A percentile compares a stretch with the other conserved stretches of the same genome.
Conservation (phyloP, 192 early-diverging fungal species). For the Coemansia sp. region DNA sequence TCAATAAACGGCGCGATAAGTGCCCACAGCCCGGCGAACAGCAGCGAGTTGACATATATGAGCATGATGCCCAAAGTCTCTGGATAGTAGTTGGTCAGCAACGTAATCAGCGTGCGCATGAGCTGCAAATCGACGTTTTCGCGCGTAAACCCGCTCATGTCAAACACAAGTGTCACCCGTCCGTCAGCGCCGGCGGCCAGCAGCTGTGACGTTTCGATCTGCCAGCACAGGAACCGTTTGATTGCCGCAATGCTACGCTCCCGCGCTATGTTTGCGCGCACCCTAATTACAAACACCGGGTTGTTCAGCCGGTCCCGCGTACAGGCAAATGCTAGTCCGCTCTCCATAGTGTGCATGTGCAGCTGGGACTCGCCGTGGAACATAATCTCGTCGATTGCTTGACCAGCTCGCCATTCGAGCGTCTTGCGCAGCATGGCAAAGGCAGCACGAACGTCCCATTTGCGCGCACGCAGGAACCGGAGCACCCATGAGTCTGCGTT, state of each 20-base stretch:
- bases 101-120: slow-evolving; percentile 72
- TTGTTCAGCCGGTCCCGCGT: slow-evolving; percentile 54
- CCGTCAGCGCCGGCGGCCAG: slow-evolving; percentile 54
- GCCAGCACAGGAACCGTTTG: slow-evolving; percentile 63
- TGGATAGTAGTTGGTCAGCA: slow-evolving; percentile 86
- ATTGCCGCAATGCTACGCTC: slow-evolving; percentile 59
- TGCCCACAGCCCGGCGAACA: slow-evolving; percentile 82
- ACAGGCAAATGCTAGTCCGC: slow-evolving; percentile 57
- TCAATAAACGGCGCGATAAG: slow-evolving; percentile 82
- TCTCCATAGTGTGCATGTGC: slow-evolving; percentile 54
- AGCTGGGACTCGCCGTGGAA: slow-evolving; percentile 59
- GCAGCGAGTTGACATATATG: slow-evolving; percentile 78
- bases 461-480: slow-evolving; percentile 82
- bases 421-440: slow-evolving; percentile 66
- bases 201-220: slow-evolving; percentile 62
- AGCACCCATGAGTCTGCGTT: slow-evolving; percentile 70
- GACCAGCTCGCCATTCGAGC: slow-evolving; percentile 70
- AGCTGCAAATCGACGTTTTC: slow-evolving; percentile 72
- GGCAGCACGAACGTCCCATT: slow-evolving; percentile 76
- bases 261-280: slow-evolving; percentile 52
- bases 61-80: slow-evolving; percentile 78
- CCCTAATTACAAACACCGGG: slow-evolving; percentile 59
- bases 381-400: slow-evolving; percentile 58
- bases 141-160: slow-evolving; percentile 70
- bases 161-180: slow-evolving; percentile 72